Conservation (phyloP, 2,329 filamentous ascomycete species). For the Hirsutella rhossiliensis region DNA sequence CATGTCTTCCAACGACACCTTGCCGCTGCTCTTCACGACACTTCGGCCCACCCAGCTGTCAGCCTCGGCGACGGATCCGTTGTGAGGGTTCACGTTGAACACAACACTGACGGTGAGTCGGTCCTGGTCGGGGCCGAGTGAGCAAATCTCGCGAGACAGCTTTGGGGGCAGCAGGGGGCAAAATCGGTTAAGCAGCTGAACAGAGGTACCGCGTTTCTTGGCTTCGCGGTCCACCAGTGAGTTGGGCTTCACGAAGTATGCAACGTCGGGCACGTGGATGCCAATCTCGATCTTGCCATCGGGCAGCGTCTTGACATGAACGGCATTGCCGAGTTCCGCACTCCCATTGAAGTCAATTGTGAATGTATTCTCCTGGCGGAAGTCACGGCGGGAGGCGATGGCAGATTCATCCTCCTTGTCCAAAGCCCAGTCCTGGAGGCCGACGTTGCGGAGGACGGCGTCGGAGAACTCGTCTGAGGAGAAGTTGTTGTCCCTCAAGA, state of each 20-base stretch:
- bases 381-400: conserved; percentile 70
- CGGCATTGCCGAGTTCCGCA: conserved; percentile 79
- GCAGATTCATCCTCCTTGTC: conserved; percentile 68
- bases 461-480: conserved; percentile 95
- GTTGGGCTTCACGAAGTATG: conserved; percentile 94
- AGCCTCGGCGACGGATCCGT: conserved; percentile 66
- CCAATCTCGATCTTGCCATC: conserved; percentile 89
- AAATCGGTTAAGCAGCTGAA: conserved; percentile 83
- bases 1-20: conserved; percentile 74
- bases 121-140: conserved; percentile 75
- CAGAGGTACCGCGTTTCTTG: conserved; percentile 92
- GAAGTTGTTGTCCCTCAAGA: conserved; percentile 98
- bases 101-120: conserved; percentile 86
- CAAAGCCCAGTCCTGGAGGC: conserved; percentile 83
- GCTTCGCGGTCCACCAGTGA: conserved; percentile 93
- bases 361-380: conserved; percentile 78
- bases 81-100: conserved; percentile 77
- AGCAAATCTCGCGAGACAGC: conserved; percentile 78
- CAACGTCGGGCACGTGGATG: conserved; percentile 87
- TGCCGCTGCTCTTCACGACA: conserved; percentile 84
- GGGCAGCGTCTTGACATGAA: conserved; percentile 75
- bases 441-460: conserved; percentile 85
- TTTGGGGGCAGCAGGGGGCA: conserved; percentile 81
- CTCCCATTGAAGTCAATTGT: conserved; percentile 85
- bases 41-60: conserved; percentile 91